A percentile compares a stretch with the other conserved stretches of the same genome.
These are phyloP conservation scores for Dendrostoma leiphaemia DNA, from an alignment of 2,329 filamentous ascomycete genomes.

Conservation along the genomic window DNA sequence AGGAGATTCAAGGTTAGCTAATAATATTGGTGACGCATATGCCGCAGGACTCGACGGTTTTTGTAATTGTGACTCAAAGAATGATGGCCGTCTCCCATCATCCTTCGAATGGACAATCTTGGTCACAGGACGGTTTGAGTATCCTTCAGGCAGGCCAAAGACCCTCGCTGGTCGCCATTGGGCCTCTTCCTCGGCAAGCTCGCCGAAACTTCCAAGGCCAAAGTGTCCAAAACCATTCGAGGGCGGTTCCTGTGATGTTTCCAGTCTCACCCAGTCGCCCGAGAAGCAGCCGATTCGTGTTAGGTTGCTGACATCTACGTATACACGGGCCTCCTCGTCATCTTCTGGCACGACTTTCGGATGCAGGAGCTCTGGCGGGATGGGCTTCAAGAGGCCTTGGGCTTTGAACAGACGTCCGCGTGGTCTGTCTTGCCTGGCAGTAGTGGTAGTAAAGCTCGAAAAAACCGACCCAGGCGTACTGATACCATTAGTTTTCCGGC, in stretches of 20 bases:
- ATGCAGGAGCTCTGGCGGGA: conserved; percentile 78
- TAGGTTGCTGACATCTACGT: conserved; percentile 82
- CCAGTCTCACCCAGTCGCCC: conserved; percentile 91
- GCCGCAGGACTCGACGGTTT: conserved; percentile 57
- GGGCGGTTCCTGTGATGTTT: conserved; percentile 72
- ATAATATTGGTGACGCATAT: conserved; percentile 81
- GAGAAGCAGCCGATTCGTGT: conserved; percentile 95
- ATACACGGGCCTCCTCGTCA: conserved; percentile 86
- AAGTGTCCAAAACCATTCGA: conserved; percentile 64
- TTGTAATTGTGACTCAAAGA: conserved; percentile 67
- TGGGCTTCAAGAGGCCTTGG: conserved; percentile 68
- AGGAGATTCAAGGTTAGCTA: conserved; percentile 80
- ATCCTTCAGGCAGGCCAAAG: conserved; percentile 81
- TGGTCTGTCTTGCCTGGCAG: conserved; percentile 69
- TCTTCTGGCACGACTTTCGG: conserved; percentile 75
- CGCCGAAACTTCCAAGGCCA: conserved; percentile 65
- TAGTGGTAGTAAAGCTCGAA: conserved; percentile 83
- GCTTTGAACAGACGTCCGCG: conserved; percentile 81
- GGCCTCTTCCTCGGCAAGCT: conserved; percentile 58
- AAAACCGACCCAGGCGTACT: conserved; percentile 85
- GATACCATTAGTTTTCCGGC: conserved; percentile 66
- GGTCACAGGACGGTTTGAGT: conserved; percentile 58
- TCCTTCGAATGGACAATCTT: conserved; percentile 56
- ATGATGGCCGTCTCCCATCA: conserved; percentile 53
- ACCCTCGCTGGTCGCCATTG: conserved; percentile 84